Evolutionary conservation across 805 yeast species (phyloP).

Genomic region (Kluyveromyces dobzhanskii): DNA sequence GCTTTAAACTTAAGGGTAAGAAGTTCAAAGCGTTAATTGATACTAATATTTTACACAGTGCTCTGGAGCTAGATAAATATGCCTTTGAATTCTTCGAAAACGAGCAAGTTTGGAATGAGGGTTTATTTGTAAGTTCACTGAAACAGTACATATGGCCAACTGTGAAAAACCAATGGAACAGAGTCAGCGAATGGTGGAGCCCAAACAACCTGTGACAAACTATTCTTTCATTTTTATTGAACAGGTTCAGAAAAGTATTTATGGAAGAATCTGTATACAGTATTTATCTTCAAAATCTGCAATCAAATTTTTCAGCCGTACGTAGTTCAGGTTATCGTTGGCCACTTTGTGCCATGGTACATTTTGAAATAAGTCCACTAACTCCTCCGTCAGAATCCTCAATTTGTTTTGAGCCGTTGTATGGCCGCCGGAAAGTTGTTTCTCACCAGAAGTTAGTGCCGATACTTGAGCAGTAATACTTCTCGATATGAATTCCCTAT

Average conservation of each 20-base stretch:
- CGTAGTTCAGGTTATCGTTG: slow-evolving; percentile 10
- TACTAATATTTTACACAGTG: slow-evolving; percentile 3
- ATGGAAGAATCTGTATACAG: slow-evolving; percentile 1
- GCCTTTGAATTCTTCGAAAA: slow-evolving; percentile 4
- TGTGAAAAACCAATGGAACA: slow-evolving; percentile 1
- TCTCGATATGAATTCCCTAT: slow-evolving; percentile 16
- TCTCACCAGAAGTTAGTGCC: slow-evolving; percentile 9
- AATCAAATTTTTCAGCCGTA: slow-evolving; percentile 5
- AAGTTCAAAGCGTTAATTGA: slow-evolving; percentile 2
- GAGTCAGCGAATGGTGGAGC: slow-evolving; percentile 1
- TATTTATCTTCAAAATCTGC: slow-evolving; percentile 6
- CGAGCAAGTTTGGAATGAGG: slow-evolving; percentile 4
- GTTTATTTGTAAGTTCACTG: not conserved
- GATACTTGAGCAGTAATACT: slow-evolving; percentile 13
- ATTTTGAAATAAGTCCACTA: slow-evolving; percentile 10
- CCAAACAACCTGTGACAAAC: not conserved
- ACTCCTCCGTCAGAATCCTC: slow-evolving; percentile 9
- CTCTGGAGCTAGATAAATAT: slow-evolving; percentile 2
- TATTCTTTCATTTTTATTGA: not conserved
- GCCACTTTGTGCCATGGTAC: slow-evolving; percentile 18
- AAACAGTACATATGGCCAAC: slow-evolving; percentile 3
- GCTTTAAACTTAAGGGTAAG: not conserved
- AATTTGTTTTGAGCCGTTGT: slow-evolving; percentile 12
- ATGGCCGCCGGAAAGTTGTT: slow-evolving; percentile 7
- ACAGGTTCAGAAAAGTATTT: not conserved